Evolutionary conservation across 2,329 filamentous ascomycete species (phyloP).

Genomic region (Fusarium temperatum): DNA sequence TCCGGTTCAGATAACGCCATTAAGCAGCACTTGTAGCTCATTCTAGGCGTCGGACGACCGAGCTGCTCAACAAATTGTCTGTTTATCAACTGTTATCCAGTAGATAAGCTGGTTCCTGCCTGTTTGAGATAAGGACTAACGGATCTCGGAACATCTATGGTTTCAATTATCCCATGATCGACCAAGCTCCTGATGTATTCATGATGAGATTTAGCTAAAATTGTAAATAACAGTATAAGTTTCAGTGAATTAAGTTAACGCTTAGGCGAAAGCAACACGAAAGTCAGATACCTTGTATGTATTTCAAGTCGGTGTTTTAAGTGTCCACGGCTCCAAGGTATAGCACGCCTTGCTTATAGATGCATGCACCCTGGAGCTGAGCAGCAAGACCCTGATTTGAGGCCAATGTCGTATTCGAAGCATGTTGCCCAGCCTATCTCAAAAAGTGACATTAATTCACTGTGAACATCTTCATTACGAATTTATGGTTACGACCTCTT

Average conservation of each 20-base stretch:
- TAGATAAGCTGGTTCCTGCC: conserved; percentile 7
- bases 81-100: conserved; percentile 3
- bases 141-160: conserved; percentile 16
- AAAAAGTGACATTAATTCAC: background rate
- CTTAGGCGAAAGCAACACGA: background rate
- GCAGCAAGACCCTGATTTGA: background rate
- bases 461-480: no score
- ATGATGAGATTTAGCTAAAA: background rate
- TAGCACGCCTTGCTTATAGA: background rate
- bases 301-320: background rate
- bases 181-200: background rate
- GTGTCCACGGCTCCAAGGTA: background rate
- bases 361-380: background rate
- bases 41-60: conserved; percentile 16
- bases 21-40: conserved; percentile 33
- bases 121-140: conserved; percentile 8
- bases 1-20: conserved; percentile 42
- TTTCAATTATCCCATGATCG: background rate
- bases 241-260: background rate
- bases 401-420: background rate
- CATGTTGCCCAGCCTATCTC: background rate
- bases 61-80: conserved; percentile 10
- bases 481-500: no score
- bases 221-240: background rate
- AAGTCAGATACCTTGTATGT: background rate